A percentile compares a stretch with the other conserved stretches of the same genome.
Evolutionary conservation across 176 grass and related monocot species (phyloP).

Genomic region (Rhynchospora pubera): DNA sequence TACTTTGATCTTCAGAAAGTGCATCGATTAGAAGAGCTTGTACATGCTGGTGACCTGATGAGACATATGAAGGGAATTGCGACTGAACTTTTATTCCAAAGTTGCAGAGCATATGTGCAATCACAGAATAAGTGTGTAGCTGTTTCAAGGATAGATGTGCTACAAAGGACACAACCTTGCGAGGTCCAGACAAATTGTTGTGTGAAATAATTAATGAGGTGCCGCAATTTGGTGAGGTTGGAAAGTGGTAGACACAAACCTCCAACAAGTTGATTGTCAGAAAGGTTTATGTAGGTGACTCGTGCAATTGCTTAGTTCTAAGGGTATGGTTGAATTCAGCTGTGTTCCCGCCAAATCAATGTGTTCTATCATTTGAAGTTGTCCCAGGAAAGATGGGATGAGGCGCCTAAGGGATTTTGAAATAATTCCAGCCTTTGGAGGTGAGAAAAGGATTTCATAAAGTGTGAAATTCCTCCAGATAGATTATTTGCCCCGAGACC

Average conservation of each 20-base stretch:
- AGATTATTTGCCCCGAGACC: slow-evolving; percentile 20
- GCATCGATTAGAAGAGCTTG: too few relatives aligned
- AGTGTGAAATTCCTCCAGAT: slow-evolving; percentile 31
- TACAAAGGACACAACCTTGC: too few relatives aligned
- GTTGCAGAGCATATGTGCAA: too few relatives aligned
- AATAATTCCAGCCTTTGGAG: slow-evolving; percentile 47
- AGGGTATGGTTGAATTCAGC: slow-evolving; percentile 38
- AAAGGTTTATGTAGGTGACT: slow-evolving; percentile 27
- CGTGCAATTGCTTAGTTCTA: slow-evolving; percentile 34
- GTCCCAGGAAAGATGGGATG: slow-evolving; percentile 46
- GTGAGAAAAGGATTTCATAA: slow-evolving; percentile 39
- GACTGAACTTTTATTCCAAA: too few relatives aligned
- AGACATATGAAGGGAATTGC: too few relatives aligned
- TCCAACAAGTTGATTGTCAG: slow-evolving; percentile 29
- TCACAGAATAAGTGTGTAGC: too few relatives aligned
- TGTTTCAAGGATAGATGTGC: too few relatives aligned
- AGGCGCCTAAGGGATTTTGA: slow-evolving; percentile 21
- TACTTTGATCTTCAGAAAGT: too few relatives aligned
- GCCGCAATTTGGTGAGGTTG: slow-evolving; percentile 38
- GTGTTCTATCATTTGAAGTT: slow-evolving; percentile 34
- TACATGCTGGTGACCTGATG: too few relatives aligned
- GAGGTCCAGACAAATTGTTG: slow-evolving; percentile 40
- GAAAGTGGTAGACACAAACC: slow-evolving; percentile 17
- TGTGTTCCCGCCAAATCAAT: slow-evolving; percentile 23
- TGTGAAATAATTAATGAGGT: slow-evolving; percentile 54